phyloP scores from a whole-genome alignment of 2,329 filamentous ascomycete genomes.

The Botrytis fragariae region DNA sequence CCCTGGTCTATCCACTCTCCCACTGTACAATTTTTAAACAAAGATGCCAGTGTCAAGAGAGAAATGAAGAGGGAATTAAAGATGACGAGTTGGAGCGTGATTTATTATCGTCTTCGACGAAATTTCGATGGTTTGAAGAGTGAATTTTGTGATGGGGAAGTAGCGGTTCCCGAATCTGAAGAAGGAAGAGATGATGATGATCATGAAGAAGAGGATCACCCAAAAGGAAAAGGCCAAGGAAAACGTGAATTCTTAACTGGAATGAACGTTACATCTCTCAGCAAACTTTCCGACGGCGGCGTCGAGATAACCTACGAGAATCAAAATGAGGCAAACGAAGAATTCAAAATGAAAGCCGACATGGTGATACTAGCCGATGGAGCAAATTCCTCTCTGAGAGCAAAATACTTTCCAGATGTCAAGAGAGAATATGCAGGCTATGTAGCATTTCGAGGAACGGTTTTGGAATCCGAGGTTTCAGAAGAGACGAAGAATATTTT shows the following conservation, averaged over 20 bases:
- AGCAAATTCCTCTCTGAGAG: conserved; percentile 26
- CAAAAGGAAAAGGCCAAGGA: neutral
- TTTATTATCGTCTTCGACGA: conserved; percentile 27
- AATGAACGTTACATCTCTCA: neutral
- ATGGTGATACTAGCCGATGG: conserved; percentile 29
- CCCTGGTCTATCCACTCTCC: conserved; percentile 13
- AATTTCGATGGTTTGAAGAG: conserved; percentile 29
- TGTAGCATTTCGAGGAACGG: conserved; percentile 41
- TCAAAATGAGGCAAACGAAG: neutral
- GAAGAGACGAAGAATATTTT: conserved; percentile 39
- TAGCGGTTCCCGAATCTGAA: neutral
- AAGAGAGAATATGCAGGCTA: conserved; percentile 31
- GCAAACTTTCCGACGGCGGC: neutral
- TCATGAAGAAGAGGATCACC: neutral
- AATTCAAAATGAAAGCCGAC: conserved; percentile 21
- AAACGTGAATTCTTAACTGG: neutral
- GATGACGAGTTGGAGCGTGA: conserved; percentile 26
- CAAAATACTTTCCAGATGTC: conserved; percentile 21
- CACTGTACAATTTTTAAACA: conserved; percentile 21
- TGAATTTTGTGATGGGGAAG: conserved; percentile 16
- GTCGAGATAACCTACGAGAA: conserved; percentile 14
- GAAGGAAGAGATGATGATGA: neutral
- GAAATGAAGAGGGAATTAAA: neutral
- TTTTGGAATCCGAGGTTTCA: conserved; percentile 42
- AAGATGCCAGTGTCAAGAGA: conserved; percentile 21